Evolutionary conservation across 768 basidiomycete genomes (phyloP).

Genomic region (Austroboletus eburneus): DNA sequence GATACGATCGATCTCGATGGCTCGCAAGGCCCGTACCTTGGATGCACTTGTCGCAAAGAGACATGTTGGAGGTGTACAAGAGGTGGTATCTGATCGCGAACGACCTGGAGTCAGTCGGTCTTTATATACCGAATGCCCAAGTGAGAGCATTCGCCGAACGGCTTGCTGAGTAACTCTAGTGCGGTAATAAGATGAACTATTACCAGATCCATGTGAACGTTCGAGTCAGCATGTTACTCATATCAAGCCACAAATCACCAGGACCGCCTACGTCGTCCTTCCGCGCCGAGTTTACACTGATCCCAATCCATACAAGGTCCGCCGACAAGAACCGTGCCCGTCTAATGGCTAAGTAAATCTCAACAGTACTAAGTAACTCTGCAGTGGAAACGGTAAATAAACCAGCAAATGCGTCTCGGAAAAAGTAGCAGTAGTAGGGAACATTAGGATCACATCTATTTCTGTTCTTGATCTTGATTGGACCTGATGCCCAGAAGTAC

Average conservation of each 20-base stretch:
- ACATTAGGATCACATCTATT: no score
- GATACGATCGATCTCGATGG: not conserved
- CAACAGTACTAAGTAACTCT: no score
- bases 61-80: constrained; percentile 33
- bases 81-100: not conserved
- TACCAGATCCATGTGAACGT: not conserved
- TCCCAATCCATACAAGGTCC: no score
- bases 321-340: no score
- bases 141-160: not conserved
- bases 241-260: not conserved
- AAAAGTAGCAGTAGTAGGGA: no score
- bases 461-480: no score
- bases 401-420: no score
- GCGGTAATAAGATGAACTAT: not conserved
- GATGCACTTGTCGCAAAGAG: constrained; percentile 53
- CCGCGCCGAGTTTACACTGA: not conserved
- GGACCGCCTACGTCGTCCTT: not conserved
- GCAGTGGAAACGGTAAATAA: no score
- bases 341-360: no score
- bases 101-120: not conserved
- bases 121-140: constrained; percentile 15
- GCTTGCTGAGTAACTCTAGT: not conserved
- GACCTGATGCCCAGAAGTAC: no score
- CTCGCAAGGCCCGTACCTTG: constrained; percentile 36
- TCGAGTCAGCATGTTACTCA: not conserved